Evolutionary conservation across 2,329 filamentous ascomycete species (phyloP), one percentile per base, ranked within the genome.

Genomic region (Neofusicoccum sp.): DNA sequence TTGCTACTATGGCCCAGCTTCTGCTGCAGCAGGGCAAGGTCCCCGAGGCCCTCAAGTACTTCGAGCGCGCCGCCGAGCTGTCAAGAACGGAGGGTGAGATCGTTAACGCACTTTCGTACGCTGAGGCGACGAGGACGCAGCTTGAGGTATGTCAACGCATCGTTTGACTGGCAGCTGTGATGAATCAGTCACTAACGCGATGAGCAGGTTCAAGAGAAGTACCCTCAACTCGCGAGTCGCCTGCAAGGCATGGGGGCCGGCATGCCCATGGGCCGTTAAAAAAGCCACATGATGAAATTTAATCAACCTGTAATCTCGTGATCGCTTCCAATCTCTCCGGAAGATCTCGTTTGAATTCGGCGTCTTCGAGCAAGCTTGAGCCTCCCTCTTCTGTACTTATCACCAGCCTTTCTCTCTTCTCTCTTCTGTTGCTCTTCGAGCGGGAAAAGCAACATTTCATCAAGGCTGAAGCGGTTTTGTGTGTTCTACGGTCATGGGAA

Each of bases 1-100:
- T 99, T 43, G 95, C 95, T 58, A 99, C 95, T 59, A 97, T 99
- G 91, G 95, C 95, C 9, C 95, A 99, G 78, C 86, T 99, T 43
- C 87, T 99, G 57, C 85, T 99, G 36, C 95, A 99, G 77, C 95
- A 98, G 81, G 95, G 95, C 76, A 97, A 97, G 80, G 93, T 99
- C 62, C 90, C 89, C 36, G 91, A 97, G 65, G 95, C 95, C 0
- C 86, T 99, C 66, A 91, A 89, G 77, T 98, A 98, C 82, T 99
- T 99, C 73, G 93, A 98, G 82, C 89, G 91, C 63, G 95, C 95
- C 1, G 95, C 93, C 30, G 93, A 98, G 79, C 86, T 99, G 58
- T 93, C 92, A 48, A 84, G 95, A 69, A 99, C 95, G 34, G 93
- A 97, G 71, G 91, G 90, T 63, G 95, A 99, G 80, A 93, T 98